Base-by-base conservation (phyloP, 1,284 basidiomycete genomes). In the Ustilago xerochloae region DNA sequence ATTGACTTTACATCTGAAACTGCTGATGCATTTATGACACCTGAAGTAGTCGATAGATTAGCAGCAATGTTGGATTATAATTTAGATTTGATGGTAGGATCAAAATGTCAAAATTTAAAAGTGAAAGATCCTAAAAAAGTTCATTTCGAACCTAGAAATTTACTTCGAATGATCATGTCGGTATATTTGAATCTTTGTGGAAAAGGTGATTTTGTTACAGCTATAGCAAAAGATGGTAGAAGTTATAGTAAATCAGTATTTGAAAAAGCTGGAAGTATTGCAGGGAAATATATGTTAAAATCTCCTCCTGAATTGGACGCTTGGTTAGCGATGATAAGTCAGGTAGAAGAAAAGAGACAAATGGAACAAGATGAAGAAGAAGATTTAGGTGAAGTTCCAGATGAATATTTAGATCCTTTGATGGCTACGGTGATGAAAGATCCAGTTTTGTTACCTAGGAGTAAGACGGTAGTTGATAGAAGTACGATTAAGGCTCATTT, bases 41-140 rank as follows among this genome's bases (percentile, higher is more conserved):
- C 93, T 3, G 97, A 99, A 86, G 97, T 99, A 59, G 93, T 99
- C 29, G 92, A 96, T 81, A 90, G 93, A 38, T 88, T 99, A 16
- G 96, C 97, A 4, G 95, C 95, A 0, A 98, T 98, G 93, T 86
- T 99, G 77, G 92, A 97, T 84, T 96, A 96, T 87, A 98, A 98
- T 81, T 87, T 99, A 24, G 90, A 92, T 53, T 90, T 91, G 6
- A 90, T 99, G 28, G 93, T 91, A 26, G 97, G 97, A 0, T 93
- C 94, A 3, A 89, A 89, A 65, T 93, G 90, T 82, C 84, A 85
- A 67, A 90, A 95, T 32, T 88, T 99, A 22, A 91, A 89, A 74
- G 93, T 99, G 58, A 89, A 90, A 73, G 91, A 98, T 58, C 90
- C 91, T 8, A 92, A 96, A 77, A 93, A 93, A 84, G 92, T 93